phyloP scores from a whole-genome alignment of 2,329 filamentous ascomycete species.

The Zymoseptoria brevis region DNA sequence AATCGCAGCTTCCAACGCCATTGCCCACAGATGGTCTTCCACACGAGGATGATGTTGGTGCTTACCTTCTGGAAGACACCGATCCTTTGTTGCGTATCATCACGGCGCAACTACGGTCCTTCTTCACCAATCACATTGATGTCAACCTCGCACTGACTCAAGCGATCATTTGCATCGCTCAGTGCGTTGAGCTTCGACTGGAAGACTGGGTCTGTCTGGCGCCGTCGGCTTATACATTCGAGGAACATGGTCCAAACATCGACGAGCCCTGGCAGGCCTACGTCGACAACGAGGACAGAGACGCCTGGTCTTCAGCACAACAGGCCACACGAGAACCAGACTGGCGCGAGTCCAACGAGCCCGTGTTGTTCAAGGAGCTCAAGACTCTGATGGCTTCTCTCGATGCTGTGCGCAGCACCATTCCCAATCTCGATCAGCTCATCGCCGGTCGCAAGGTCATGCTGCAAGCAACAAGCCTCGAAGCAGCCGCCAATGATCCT shows the following conservation, averaged over 20 bases:
- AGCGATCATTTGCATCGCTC: constrained; percentile 69
- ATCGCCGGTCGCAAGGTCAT: constrained; percentile 43
- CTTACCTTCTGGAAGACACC: constrained; percentile 39
- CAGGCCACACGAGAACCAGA: constrained; percentile 30
- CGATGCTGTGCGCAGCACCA: constrained; percentile 34
- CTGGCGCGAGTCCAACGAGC: constrained; percentile 31
- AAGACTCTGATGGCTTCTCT: constrained; percentile 37
- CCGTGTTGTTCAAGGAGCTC: constrained; percentile 37
- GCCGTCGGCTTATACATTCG: constrained; percentile 14
- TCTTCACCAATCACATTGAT: constrained; percentile 85
- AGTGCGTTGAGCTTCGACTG: constrained; percentile 75
- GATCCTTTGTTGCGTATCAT: constrained; percentile 48
- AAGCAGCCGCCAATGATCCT: constrained; percentile 20
- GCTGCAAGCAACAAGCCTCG: constrained; percentile 40
- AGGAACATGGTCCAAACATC: constrained; percentile 33
- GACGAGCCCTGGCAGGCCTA: constrained; percentile 19
- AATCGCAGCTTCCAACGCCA: constrained; percentile 20
- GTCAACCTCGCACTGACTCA: constrained; percentile 85
- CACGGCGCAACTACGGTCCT: constrained; percentile 59
- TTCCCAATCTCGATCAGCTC: constrained; percentile 42
- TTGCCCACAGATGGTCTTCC: not conserved
- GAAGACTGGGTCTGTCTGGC: constrained; percentile 77
- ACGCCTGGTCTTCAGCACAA: constrained; percentile 17
- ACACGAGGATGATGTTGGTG: constrained; percentile 2
- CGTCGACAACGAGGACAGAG: constrained; percentile 31